Evolutionary conservation across 1,139 yeast genomes (phyloP).

Genomic region (Suhomyces terraborum): DNA sequence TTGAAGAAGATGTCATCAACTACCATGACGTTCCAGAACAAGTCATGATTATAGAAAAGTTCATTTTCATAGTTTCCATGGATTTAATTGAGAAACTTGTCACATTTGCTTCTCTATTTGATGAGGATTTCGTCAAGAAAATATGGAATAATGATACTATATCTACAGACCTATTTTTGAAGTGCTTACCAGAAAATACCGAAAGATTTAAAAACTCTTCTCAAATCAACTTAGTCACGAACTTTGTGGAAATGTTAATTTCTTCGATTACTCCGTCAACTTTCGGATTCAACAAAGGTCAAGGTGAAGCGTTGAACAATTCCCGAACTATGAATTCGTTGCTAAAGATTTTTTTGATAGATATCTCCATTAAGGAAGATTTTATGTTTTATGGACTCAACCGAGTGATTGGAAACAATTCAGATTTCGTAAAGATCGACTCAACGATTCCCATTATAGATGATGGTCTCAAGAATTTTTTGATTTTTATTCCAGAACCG

Average conservation of each 20-base stretch:
- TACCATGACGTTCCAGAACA: slow-evolving; percentile 44
- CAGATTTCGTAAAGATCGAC: slow-evolving; percentile 37
- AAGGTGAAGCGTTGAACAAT: slow-evolving; percentile 19
- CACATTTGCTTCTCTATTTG: slow-evolving; percentile 29
- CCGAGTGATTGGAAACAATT: slow-evolving; percentile 54
- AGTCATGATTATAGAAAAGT: slow-evolving; percentile 48
- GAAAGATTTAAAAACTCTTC: slow-evolving; percentile 40
- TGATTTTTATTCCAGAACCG: slow-evolving; percentile 38
- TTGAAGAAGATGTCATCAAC: slow-evolving; percentile 38
- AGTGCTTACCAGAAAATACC: slow-evolving; percentile 41
- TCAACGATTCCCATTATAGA: slow-evolving; percentile 33
- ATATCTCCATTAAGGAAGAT: slow-evolving; percentile 42
- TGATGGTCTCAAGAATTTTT: slow-evolving; percentile 27
- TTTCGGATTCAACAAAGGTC: slow-evolving; percentile 20
- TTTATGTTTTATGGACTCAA: slow-evolving; percentile 55
- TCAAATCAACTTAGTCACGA: slow-evolving; percentile 43
- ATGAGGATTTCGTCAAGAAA: slow-evolving; percentile 20
- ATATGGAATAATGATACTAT: slow-evolving; percentile 31
- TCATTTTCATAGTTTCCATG: slow-evolving; percentile 50
- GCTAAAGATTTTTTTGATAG: slow-evolving; percentile 41
- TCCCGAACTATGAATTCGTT: slow-evolving; percentile 37
- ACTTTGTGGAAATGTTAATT: slow-evolving; percentile 43
- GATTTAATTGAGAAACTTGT: slow-evolving; percentile 54
- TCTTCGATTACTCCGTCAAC: slow-evolving; percentile 40
- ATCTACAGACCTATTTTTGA: slow-evolving; percentile 27